Base-by-base conservation (phyloP, 306 rosid genomes). In the Trifolium pratense region DNA sequence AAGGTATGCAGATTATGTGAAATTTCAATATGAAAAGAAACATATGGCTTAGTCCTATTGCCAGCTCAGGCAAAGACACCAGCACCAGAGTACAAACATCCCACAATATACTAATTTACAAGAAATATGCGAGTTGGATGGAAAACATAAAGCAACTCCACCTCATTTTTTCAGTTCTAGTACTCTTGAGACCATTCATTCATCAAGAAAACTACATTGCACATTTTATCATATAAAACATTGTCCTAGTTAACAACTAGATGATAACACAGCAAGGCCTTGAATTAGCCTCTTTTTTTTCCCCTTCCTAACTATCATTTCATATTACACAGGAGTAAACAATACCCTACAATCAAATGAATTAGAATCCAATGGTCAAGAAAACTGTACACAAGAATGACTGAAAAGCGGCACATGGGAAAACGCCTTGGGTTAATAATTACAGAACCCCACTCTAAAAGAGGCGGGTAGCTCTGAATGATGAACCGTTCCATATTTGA, bases 361-460 rank as follows among this genome's bases (percentile, higher is more conserved):
- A 92, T 87, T 82, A 82, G 84, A 87, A 80, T 82, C 78, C 86
- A 83, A 75, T 73, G 73, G 79, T 84, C 81, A 71, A 82, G 66
- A 86, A 80, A 78, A 79, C 97, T 89, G 89, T 92, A 92, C 96
- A 90, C 79, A 88, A 86, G 84, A 92, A 90, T 89, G 84, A 73
- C 79, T 51, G 73, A 73, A 79, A 74, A 21, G 79, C 17, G 21
- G 84, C 55, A 78, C 83, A 83, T 79, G 68, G 82, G 74, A 78
- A 66, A 75, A 77, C 51, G 72, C 72, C 80, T 66, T 70, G 85
- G 87, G 81, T 79, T 76, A 81, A 85, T 73, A 78, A 85, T 76
- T 77, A 76, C 91, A 82, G 83, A 83, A 85, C 78, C 89, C 96
- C 86, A 58, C 73, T 62, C 81, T 86, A 81, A 78, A 80, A 83